These are phyloP conservation scores for Scedosporium aurantiacum DNA, from an alignment of 2,329 filamentous ascomycete species.

Conservation along the genomic window DNA sequence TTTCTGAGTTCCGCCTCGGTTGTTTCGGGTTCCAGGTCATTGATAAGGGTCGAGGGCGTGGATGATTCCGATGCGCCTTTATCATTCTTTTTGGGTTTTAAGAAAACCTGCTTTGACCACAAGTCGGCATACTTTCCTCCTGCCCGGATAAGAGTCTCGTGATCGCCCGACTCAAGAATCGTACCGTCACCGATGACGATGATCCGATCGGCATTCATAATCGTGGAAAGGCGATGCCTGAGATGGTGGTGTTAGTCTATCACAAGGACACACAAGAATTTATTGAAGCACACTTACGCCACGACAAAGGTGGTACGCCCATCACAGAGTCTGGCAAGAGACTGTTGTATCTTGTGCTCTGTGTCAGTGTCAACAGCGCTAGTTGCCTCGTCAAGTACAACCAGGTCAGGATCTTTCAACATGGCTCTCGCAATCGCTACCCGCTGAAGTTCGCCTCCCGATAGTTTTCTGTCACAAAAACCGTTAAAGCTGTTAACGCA, in stretches of 20 bases:
- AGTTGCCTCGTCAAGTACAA: constrained; percentile 70
- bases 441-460: constrained; percentile 55
- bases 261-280: background rate
- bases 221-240: constrained; percentile 58
- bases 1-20: constrained; percentile 24
- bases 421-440: constrained; percentile 61
- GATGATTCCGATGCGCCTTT: constrained; percentile 14
- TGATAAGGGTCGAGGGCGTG: constrained; percentile 19
- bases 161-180: constrained; percentile 52
- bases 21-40: constrained; percentile 25
- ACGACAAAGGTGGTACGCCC: constrained; percentile 58
- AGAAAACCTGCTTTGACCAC: constrained; percentile 53
- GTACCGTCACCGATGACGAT: constrained; percentile 53
- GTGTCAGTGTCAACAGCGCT: constrained; percentile 64
- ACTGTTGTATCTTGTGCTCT: constrained; percentile 55
- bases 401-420: constrained; percentile 61
- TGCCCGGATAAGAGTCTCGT: constrained; percentile 45
- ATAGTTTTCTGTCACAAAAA: constrained; percentile 39
- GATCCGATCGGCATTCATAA: constrained; percentile 58
- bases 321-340: constrained; percentile 45
- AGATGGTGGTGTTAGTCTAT: constrained; percentile 7
- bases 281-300: constrained; percentile 32
- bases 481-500: background rate
- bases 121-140: constrained; percentile 52
- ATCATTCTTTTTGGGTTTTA: constrained; percentile 31